phyloP scores from a whole-genome alignment of 2,329 filamentous ascomycete genomes.

The Chlorencoelia australis region DNA sequence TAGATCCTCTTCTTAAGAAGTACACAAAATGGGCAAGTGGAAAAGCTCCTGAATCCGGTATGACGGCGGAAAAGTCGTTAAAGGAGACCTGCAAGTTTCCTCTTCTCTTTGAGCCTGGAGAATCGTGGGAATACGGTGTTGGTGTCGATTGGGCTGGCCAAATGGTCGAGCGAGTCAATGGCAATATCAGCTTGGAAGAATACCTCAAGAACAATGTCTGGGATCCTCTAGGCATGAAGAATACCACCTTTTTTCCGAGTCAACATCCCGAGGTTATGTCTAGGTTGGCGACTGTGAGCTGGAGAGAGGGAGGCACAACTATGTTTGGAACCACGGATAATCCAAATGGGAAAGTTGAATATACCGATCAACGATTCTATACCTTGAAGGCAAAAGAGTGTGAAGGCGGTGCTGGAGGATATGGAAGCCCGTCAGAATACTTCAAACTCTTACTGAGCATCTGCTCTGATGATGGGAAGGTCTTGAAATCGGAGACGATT shows the following conservation, averaged over 20 bases:
- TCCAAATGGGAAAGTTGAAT: constrained; percentile 9
- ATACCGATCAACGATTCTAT: constrained; percentile 6
- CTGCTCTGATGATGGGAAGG: constrained; percentile 37
- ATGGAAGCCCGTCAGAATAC: constrained; percentile 32
- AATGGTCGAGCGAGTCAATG: constrained; percentile 34
- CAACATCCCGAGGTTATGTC: constrained; percentile 9
- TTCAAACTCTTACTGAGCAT: constrained; percentile 36
- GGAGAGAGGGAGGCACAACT: constrained; percentile 11
- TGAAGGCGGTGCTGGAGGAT: constrained; percentile 30
- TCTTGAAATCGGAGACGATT: constrained; percentile 34
- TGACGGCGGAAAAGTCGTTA: background rate
- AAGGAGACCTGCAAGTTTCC: constrained; percentile 28
- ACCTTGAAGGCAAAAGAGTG: constrained; percentile 4
- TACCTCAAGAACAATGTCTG: constrained; percentile 40
- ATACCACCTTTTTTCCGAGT: constrained; percentile 16
- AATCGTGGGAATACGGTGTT: constrained; percentile 48
- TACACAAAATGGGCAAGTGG: constrained; percentile 11
- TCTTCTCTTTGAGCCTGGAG: constrained; percentile 53
- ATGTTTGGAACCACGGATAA: constrained; percentile 9
- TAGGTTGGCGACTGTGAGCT: constrained; percentile 15
- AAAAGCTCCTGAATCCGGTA: background rate
- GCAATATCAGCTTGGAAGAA: constrained; percentile 12
- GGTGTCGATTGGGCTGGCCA: constrained; percentile 45
- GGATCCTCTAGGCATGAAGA: constrained; percentile 16
- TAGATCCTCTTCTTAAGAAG: constrained; percentile 10